Percentiles rank a stretch among this genome's conserved stretches.
Evolutionary conservation across 306 rosid genomes (phyloP).

Genomic region (Cicer arietinum): DNA sequence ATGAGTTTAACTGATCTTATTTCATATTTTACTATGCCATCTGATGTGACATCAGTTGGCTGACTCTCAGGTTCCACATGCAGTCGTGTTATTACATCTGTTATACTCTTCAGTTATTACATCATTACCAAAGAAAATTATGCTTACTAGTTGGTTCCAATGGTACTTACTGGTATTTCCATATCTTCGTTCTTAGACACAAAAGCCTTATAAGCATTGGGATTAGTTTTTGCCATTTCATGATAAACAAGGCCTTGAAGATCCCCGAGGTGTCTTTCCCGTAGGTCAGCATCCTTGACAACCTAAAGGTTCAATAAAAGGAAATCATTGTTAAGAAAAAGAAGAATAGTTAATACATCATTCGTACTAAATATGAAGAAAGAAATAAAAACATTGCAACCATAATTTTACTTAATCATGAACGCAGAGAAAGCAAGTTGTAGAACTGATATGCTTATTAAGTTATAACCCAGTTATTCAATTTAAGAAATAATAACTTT

Average conservation of each 20-base stretch:
- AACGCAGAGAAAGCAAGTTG: conserved; percentile 7
- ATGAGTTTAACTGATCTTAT: conserved; percentile 4
- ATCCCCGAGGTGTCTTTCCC: conserved; percentile 87
- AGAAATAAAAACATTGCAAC: background rate
- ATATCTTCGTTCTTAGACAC: conserved; percentile 56
- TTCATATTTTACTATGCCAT: conserved; percentile 26
- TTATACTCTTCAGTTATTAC: background rate
- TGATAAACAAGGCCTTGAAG: conserved; percentile 72
- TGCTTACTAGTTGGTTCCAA: conserved; percentile 11
- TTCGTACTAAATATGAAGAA: background rate
- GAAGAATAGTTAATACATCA: conserved; percentile 10
- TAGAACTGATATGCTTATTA: conserved; percentile 9
- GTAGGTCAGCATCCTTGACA: conserved; percentile 67
- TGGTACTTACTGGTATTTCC: conserved; percentile 80
- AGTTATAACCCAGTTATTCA: conserved; percentile 23
- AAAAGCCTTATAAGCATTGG: conserved; percentile 65
- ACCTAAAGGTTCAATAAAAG: conserved; percentile 59
- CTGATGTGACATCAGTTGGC: conserved; percentile 4
- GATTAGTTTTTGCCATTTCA: conserved; percentile 57
- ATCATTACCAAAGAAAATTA: conserved; percentile 10
- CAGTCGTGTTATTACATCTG: background rate
- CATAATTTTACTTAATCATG: conserved; percentile 13
- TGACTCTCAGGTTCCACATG: conserved; percentile 21
- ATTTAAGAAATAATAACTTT: conserved; percentile 1
- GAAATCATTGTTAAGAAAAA: conserved; percentile 15